Percentiles rank a stretch among this genome's conserved stretches.
Conservation (phyloP, 805 yeast species). For the Metahyphopichia silvanorum region DNA sequence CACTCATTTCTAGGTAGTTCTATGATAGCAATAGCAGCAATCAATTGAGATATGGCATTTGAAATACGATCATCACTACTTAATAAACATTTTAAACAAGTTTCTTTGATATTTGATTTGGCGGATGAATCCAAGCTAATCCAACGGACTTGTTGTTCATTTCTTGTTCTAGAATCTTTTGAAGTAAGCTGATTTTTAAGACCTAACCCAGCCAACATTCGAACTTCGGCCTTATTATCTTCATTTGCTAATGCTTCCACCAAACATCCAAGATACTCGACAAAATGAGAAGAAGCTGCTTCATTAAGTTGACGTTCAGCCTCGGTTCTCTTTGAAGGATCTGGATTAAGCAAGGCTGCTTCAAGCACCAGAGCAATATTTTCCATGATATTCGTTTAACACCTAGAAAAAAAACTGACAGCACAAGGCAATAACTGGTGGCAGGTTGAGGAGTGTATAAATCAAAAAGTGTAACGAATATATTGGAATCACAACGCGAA, state of each 20-base stretch:
- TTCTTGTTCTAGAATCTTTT: conserved; percentile 62
- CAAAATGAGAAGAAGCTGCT: conserved; percentile 73
- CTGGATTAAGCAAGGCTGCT: conserved; percentile 70
- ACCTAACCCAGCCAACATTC: conserved; percentile 87
- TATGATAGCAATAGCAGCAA: conserved; percentile 95
- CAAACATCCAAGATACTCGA: conserved; percentile 66
- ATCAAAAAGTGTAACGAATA: no score
- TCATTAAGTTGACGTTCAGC: conserved; percentile 77
- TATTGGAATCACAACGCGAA: no score
- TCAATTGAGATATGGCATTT: conserved; percentile 85
- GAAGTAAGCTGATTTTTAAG: conserved; percentile 86
- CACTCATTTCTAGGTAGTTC: conserved; percentile 87
- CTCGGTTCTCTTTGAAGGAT: conserved; percentile 62
- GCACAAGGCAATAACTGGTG: no score
- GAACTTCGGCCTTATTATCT: conserved; percentile 65
- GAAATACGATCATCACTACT: conserved; percentile 76
- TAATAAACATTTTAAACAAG: conserved; percentile 55
- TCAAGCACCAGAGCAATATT: conserved; percentile 70
- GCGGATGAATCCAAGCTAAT: conserved; percentile 50
- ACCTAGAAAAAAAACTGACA: not conserved
- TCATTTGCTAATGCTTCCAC: conserved; percentile 70
- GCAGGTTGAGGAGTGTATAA: no score
- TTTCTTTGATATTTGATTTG: conserved; percentile 63
- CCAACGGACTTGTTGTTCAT: conserved; percentile 73
- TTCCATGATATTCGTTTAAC: conserved; percentile 31